These are phyloP conservation scores for Candolleomyces efflorescens DNA, from an alignment of 768 basidiomycete species.

Conservation along the genomic window DNA sequence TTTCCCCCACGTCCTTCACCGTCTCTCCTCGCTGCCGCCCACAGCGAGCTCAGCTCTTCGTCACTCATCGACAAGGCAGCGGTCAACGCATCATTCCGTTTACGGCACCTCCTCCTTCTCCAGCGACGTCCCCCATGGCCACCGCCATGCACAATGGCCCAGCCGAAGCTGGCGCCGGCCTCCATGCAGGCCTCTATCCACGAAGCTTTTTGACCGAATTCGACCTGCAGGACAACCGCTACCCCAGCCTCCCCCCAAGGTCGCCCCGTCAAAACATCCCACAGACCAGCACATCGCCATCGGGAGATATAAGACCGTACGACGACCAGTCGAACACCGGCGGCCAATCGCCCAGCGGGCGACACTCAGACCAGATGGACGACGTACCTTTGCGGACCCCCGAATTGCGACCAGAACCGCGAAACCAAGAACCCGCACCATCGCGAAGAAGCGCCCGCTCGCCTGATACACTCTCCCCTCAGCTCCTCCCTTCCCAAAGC, in stretches of 20 bases:
- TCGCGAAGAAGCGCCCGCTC: conserved; percentile 5
- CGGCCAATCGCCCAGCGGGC: conserved; percentile 10
- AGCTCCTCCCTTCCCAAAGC: conserved; percentile 9
- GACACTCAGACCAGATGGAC: conserved; percentile 13
- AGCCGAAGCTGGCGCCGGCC: conserved; percentile 31
- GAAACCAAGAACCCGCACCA: not conserved
- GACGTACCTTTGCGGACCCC: conserved; percentile 3
- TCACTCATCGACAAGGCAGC: not conserved
- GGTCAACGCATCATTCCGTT: conserved; percentile 1
- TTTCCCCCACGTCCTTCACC: conserved; percentile 3
- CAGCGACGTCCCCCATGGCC: conserved; percentile 37
- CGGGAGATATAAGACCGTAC: conserved; percentile 3
- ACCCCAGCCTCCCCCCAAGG: conserved; percentile 29
- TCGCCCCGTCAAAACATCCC: not conserved
- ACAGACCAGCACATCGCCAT: conserved; percentile 21
- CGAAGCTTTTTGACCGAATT: conserved; percentile 55
- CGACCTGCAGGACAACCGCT: conserved; percentile 62
- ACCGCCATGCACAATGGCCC: conserved; percentile 45
- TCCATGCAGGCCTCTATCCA: conserved; percentile 41
- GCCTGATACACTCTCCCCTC: conserved; percentile 14
- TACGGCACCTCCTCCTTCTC: conserved; percentile 11
- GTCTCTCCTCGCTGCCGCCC: conserved; percentile 1
- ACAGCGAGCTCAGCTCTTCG: conserved; percentile 5
- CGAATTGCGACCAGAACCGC: conserved; percentile 2
- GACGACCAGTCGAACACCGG: conserved; percentile 9